These are phyloP conservation scores for Psilocybe cyanescens DNA, from an alignment of 768 basidiomycete genomes.

Conservation along the genomic window DNA sequence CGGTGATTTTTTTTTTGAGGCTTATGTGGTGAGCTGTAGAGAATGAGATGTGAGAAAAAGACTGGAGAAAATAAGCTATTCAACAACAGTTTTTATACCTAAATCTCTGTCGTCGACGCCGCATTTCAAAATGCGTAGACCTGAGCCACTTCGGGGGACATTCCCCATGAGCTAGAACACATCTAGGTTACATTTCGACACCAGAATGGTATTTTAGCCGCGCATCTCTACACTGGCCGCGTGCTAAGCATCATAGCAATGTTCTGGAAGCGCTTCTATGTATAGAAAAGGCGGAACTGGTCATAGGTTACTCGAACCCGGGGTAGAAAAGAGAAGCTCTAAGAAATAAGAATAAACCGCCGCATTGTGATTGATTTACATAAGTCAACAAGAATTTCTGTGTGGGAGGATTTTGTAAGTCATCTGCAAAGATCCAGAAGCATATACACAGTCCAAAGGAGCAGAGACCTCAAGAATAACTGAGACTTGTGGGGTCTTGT, in stretches of 20 bases:
- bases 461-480: no score
- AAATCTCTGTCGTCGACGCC: no score
- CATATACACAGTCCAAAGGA: background rate
- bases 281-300: background rate
- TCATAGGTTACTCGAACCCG: background rate
- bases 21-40: background rate
- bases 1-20: background rate
- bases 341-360: background rate
- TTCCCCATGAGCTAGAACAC: background rate
- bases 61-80: background rate
- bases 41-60: background rate
- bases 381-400: background rate
- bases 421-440: background rate
- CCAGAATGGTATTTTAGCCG: background rate
- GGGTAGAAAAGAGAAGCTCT: background rate
- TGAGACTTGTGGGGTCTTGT: no score
- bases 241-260: background rate
- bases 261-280: background rate
- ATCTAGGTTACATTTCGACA: background rate
- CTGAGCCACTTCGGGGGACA: background rate
- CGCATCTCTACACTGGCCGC: background rate
- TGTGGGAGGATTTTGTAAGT: background rate
- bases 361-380: background rate
- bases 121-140: background rate
- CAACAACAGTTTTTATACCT: background rate